phyloP scores from a whole-genome alignment of 129 eudicot genomes.

The Erigeron canadensis region DNA sequence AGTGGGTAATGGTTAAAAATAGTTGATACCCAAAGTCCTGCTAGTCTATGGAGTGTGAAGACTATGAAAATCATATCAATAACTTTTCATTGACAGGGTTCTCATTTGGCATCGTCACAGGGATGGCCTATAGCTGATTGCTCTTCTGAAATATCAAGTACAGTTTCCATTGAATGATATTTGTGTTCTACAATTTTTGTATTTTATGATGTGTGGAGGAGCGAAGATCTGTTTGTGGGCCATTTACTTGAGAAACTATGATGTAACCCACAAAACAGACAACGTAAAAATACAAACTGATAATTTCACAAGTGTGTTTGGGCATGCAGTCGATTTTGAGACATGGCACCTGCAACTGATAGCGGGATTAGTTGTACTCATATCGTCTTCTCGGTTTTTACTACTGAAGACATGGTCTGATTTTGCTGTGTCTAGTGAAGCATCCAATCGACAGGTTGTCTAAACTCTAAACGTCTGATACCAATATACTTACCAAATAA shows the following conservation, averaged over 20 bases:
- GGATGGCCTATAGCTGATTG: conserved; percentile 78
- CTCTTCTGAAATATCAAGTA: conserved; percentile 67
- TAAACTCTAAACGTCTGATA: not conserved
- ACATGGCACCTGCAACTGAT: conserved; percentile 76
- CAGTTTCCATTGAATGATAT: conserved; percentile 8
- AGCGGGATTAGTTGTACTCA: conserved; percentile 62
- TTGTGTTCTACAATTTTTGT: conserved; percentile 1
- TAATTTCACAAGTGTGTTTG: conserved; percentile 11
- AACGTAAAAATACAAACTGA: not conserved
- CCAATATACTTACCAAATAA: not conserved
- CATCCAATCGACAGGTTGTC: conserved; percentile 83
- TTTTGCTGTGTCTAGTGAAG: conserved; percentile 92
- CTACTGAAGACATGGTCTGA: conserved; percentile 81
- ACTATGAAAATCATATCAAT: not conserved
- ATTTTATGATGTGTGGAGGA: not conserved
- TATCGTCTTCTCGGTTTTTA: conserved; percentile 69
- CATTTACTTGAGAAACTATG: conserved; percentile 7
- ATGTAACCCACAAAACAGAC: conserved; percentile 13
- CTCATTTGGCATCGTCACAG: conserved; percentile 69
- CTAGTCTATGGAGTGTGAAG: not conserved
- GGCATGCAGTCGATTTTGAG: conserved; percentile 66
- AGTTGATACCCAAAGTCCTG: not conserved
- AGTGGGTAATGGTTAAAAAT: not conserved
- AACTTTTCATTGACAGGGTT: conserved; percentile 48
- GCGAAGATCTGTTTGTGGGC: conserved; percentile 12